Evolutionary conservation across 768 basidiomycete species (phyloP).

Genomic region (Nevesoporus exiguus): DNA sequence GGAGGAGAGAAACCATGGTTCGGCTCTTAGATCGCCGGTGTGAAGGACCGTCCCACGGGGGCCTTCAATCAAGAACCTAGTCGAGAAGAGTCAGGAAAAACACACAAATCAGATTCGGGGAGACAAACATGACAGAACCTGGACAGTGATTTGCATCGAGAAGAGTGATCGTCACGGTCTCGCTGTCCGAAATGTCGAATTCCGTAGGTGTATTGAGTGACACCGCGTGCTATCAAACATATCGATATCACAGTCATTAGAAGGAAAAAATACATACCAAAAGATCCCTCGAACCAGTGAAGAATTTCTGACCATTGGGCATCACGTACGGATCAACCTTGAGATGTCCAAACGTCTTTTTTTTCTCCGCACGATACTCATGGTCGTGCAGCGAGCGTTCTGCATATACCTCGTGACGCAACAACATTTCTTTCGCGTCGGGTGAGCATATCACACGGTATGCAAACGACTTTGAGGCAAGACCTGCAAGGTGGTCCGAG

Average conservation of each 20-base stretch:
- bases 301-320: slow-evolving; percentile 46
- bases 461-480: slow-evolving; percentile 72
- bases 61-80: slow-evolving; percentile 83
- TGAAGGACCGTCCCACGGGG: slow-evolving; percentile 70
- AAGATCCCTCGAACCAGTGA: slow-evolving; percentile 60
- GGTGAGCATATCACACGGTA: slow-evolving; percentile 71
- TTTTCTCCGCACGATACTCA: slow-evolving; percentile 28
- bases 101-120: background rate
- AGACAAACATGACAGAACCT: slow-evolving; percentile 81
- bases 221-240: slow-evolving; percentile 45
- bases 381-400: slow-evolving; percentile 59
- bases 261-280: slow-evolving; percentile 8
- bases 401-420: slow-evolving; percentile 67
- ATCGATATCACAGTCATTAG: background rate
- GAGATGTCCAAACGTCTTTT: slow-evolving; percentile 63
- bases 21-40: slow-evolving; percentile 91
- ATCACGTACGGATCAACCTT: slow-evolving; percentile 49
- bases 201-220: slow-evolving; percentile 62
- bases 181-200: slow-evolving; percentile 53
- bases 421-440: slow-evolving; percentile 84
- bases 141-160: slow-evolving; percentile 95
- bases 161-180: slow-evolving; percentile 69
- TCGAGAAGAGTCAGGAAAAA: background rate
- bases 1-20: slow-evolving; percentile 72
- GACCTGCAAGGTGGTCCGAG: slow-evolving; percentile 79